Percentiles rank a stretch among this genome's conserved stretches.
These are phyloP conservation scores for Quercus parvula DNA, from an alignment of 306 rosid genomes.

Conservation along the genomic window DNA sequence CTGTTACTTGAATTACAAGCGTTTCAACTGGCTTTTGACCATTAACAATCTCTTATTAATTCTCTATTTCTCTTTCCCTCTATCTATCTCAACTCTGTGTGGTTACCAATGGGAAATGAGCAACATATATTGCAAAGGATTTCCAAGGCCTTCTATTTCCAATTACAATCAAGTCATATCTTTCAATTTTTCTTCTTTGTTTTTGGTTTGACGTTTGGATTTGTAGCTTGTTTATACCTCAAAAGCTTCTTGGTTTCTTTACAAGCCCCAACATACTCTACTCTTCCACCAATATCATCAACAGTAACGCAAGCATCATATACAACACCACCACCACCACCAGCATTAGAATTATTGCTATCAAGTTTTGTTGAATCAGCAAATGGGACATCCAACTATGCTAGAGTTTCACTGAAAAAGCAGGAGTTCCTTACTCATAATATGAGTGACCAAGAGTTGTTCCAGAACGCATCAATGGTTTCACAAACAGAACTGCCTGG, in stretches of 20 bases:
- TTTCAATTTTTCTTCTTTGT: slow-evolving; percentile 29
- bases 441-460: slow-evolving; percentile 59
- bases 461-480: slow-evolving; percentile 40
- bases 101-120: slow-evolving; percentile 5
- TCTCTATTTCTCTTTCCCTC: not conserved
- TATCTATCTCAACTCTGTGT: not conserved
- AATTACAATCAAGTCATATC: slow-evolving; percentile 17
- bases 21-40: not conserved
- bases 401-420: slow-evolving; percentile 4
- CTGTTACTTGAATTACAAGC: slow-evolving; percentile 2
- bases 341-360: not conserved
- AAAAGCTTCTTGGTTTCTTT: slow-evolving; percentile 26
- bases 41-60: slow-evolving; percentile 5
- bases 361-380: not conserved
- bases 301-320: not conserved
- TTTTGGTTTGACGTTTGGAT: slow-evolving; percentile 43
- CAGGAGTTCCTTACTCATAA: slow-evolving; percentile 32
- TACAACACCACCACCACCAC: not conserved
- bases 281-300: not conserved
- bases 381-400: not conserved
- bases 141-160: slow-evolving; percentile 6
- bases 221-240: slow-evolving; percentile 29
- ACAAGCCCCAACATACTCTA: slow-evolving; percentile 7
- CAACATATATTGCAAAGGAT: not conserved
- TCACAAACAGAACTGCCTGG: slow-evolving; percentile 1